Evolutionary conservation across 2,329 filamentous ascomycete genomes (phyloP), one percentile per base, ranked within the genome.

Genomic region (Colletotrichum karsti): DNA sequence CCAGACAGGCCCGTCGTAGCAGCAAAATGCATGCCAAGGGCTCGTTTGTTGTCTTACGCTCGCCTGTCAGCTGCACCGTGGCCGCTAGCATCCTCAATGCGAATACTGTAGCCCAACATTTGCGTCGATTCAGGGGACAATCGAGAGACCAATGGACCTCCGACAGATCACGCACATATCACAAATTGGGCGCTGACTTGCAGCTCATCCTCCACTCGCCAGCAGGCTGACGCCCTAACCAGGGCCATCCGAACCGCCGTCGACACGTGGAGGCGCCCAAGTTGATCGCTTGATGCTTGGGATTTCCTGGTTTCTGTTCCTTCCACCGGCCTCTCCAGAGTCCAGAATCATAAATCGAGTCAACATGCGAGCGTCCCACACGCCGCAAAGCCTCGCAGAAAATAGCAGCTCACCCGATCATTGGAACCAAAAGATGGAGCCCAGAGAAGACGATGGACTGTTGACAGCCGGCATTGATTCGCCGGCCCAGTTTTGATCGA

Each of bases 201-300:
- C 60, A 64, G 50, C 53, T n/a, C 26, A 10, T 39, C 60, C 59
- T 64, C 44, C 64, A 53, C 59, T 56, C 15, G 30, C 30, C 20
- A 39, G 20, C 20, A 13, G 35, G 20, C 33, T 39, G 18, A 50
- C 33, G 33, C 18, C 51, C 35, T 39, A 20, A 41, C 22, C 51
- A 18, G 44, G 18, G 22, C 56, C 48, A 37, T 24, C 28, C 35
- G 50, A 63, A 63, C 58, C 63, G 42, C 59, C 63, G 4, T 57
- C 30, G 64, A 67, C 64, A 67, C 64, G 64, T 67, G 64, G 64
- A 67, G 51, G 51, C 51, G 51, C 51, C 33, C 51, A 56, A 67
- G 64, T 67, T 64, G 60, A 67, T 67, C 46, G 64, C 60, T 67
- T 57, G 64, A 30, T 57, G 28, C 33, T 13, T 48, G 46, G 41